Evolutionary conservation across 768 basidiomycete species (phyloP), one percentile per base, ranked within the genome.

Genomic region (Tricholoma saponaceum): DNA sequence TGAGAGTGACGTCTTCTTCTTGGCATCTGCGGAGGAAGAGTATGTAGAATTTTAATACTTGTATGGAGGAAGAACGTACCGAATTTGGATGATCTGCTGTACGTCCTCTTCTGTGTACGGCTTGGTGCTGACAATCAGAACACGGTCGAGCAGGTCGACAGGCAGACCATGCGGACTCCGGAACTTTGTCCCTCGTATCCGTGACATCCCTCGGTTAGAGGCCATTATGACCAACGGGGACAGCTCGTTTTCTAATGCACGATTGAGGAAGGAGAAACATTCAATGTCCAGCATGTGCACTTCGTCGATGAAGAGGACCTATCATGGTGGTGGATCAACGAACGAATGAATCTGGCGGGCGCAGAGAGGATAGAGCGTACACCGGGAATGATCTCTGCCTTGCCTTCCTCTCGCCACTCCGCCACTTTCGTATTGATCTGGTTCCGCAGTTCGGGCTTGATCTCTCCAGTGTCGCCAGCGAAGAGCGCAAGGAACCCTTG

Each of bases 221-320:
- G 96, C 96, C 96, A 99, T 98, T 66, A 99, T 94, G 35, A 99
- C 96, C 54, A 98, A 77, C 1, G 96, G 96, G 1, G 96, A 87
- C 0, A 98, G 80, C 60, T 96, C 95, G 59, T 87, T 87, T 70
- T 99, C 96, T 50, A 99, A 79, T 2, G 96, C 96, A 32, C 96
- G 86, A 70, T 99, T 99, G 58, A 99, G 79, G 82, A 95, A 99
- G 6, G 95, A 97, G 79, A 98, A 98, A 69, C 96, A 98, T 70
- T 98, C 96, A 60, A 99, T 98, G 71, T 99, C 96, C 62, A 99
- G 86, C 96, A 99, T 99, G 79, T 98, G 96, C 12, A 98, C 96
- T 75, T 98, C 96, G 73, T 98, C 96, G 64, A 98, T 97, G 78
- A 98, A 98, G 12, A 97, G 79, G n/a, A 97, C 92, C 92, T 95